phyloP scores from a whole-genome alignment of 1,139 yeast species.

The Diutina pseudorugosa region DNA sequence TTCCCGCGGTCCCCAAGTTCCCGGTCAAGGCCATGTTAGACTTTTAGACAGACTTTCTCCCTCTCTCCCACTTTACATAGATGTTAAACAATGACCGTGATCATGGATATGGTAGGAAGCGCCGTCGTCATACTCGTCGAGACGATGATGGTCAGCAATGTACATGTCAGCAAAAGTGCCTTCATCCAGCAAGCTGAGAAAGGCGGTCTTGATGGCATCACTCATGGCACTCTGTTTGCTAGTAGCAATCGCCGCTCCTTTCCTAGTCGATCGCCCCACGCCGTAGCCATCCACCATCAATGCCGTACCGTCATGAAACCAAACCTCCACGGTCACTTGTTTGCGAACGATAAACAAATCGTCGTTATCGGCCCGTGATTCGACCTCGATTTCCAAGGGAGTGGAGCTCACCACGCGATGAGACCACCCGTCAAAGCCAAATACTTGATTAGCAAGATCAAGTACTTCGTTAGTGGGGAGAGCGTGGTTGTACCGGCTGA shows the following conservation, averaged over 20 bases:
- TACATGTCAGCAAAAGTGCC: not conserved
- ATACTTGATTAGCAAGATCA: conserved; percentile 46
- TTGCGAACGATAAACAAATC: conserved; percentile 14
- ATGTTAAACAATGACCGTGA: not conserved
- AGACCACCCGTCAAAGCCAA: conserved; percentile 62
- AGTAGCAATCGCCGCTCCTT: conserved; percentile 24
- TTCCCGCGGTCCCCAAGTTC: conserved; percentile 49
- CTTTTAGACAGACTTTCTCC: conserved; percentile 17
- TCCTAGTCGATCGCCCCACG: conserved; percentile 21
- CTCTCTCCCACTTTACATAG: not conserved
- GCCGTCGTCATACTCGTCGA: not conserved
- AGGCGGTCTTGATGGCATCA: conserved; percentile 32
- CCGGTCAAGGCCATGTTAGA: conserved; percentile 46
- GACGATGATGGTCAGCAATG: not conserved
- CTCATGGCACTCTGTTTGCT: conserved; percentile 44
- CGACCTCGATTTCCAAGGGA: conserved; percentile 13
- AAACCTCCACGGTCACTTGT: conserved; percentile 21
- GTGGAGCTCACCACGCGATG: conserved; percentile 28
- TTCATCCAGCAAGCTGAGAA: conserved; percentile 16
- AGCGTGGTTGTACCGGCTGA: not conserved
- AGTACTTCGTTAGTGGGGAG: not conserved
- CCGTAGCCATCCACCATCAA: conserved; percentile 23
- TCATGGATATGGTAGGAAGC: not conserved
- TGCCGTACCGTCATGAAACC: conserved; percentile 37
- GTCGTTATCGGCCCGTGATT: conserved; percentile 8